These are phyloP conservation scores for Ogataea pignaliae DNA, from an alignment of 805 yeast species.

Conservation along the genomic window DNA sequence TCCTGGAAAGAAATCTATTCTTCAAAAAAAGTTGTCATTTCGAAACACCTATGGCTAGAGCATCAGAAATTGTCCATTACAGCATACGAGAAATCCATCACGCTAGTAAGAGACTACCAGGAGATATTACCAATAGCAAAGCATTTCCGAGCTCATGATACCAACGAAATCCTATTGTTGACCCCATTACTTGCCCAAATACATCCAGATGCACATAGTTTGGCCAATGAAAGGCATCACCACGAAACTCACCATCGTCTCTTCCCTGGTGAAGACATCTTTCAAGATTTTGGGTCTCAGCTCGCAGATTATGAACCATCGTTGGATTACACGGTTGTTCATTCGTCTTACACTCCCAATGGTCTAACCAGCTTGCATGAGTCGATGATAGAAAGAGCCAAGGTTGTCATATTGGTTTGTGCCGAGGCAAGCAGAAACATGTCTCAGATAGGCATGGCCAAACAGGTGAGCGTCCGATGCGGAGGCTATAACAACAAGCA, in stretches of 20 bases:
- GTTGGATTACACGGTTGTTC: constrained; percentile 43
- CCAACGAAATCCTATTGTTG: constrained; percentile 25
- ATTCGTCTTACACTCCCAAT: constrained; percentile 55
- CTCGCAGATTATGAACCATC: constrained; percentile 32
- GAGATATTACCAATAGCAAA: constrained; percentile 45
- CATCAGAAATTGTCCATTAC: constrained; percentile 40
- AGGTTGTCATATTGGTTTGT: constrained; percentile 48
- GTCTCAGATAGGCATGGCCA: constrained; percentile 59
- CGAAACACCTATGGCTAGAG: constrained; percentile 31
- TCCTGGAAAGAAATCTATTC: constrained; percentile 38
- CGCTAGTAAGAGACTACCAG: constrained; percentile 50
- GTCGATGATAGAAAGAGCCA: constrained; percentile 45
- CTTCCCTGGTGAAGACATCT: constrained; percentile 45
- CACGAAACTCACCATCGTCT: constrained; percentile 2
- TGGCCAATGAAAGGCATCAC: not conserved
- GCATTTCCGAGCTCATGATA: constrained; percentile 28
- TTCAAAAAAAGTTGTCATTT: constrained; percentile 6
- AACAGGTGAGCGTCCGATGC: constrained; percentile 51
- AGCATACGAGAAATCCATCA: constrained; percentile 49
- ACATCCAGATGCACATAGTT: constrained; percentile 18
- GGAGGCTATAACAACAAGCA: constrained; percentile 36
- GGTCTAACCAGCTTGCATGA: constrained; percentile 55
- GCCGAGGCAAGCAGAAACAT: constrained; percentile 57
- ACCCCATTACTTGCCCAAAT: constrained; percentile 34
- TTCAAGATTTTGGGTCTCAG: constrained; percentile 46